A percentile compares a stretch with the other conserved stretches of the same genome.
phyloP scores from a whole-genome alignment of 2,329 filamentous ascomycete genomes.

The Thermoascus crustaceus region DNA sequence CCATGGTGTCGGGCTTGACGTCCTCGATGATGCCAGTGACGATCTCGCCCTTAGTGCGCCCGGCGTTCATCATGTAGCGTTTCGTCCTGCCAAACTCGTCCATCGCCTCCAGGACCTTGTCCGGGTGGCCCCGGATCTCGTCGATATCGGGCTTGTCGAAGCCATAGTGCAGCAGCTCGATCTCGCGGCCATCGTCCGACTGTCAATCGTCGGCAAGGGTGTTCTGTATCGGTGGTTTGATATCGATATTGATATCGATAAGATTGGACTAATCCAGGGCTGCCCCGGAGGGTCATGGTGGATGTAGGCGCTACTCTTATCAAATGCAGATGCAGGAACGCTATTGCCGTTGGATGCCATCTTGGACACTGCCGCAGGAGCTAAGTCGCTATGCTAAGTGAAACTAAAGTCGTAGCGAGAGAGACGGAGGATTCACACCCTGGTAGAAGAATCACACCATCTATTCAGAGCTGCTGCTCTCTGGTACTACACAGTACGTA shows the following conservation, averaged over 20 bases:
- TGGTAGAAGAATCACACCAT: too few relatives aligned
- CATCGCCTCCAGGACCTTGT: constrained; percentile 56
- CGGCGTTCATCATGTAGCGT: constrained; percentile 72
- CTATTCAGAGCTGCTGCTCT: too few relatives aligned
- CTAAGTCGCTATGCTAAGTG: too few relatives aligned
- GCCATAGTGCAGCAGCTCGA: constrained; percentile 61
- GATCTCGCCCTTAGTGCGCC: constrained; percentile 62
- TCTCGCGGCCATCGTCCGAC: constrained; percentile 57
- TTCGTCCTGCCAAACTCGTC: constrained; percentile 58
- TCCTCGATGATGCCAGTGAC: constrained; percentile 58
- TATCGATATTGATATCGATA: background rate
- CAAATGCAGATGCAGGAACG: background rate
- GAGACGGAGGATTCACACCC: too few relatives aligned
- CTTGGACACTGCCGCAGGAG: too few relatives aligned
- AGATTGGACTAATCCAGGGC: background rate
- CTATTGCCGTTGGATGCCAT: background rate
- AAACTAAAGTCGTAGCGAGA: too few relatives aligned
- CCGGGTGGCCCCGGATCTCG: constrained; percentile 54
- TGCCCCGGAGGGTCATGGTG: background rate
- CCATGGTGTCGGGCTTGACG: constrained; percentile 56
- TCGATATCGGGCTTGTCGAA: constrained; percentile 52
- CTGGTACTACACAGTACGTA: too few relatives aligned
- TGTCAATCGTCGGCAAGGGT: background rate
- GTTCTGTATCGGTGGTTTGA: too few relatives aligned
- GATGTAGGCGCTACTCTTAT: background rate